A percentile compares a stretch with the other conserved stretches of the same genome.
phyloP scores from a whole-genome alignment of 805 yeast species.

The Candida manassasensis region DNA sequence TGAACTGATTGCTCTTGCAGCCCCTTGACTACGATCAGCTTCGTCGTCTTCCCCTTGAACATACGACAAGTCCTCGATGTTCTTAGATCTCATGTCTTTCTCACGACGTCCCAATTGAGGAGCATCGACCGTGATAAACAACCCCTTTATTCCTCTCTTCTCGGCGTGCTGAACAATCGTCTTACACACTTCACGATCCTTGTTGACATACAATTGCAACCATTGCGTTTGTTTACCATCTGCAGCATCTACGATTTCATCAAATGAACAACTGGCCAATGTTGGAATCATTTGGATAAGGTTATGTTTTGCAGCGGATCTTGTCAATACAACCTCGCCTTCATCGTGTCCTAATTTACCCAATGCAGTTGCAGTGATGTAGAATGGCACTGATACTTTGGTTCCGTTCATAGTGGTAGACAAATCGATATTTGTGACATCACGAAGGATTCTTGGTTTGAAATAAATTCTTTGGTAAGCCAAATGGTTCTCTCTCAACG shows the following conservation, averaged over 20 bases:
- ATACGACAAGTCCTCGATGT: conserved; percentile 41
- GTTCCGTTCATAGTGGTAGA: conserved; percentile 75
- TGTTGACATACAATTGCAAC: conserved; percentile 83
- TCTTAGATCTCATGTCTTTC: conserved; percentile 72
- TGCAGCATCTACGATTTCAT: conserved; percentile 75
- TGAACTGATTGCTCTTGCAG: conserved; percentile 80
- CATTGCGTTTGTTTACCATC: conserved; percentile 70
- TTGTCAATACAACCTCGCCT: conserved; percentile 83
- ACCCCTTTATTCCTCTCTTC: conserved; percentile 68
- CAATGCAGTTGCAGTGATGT: conserved; percentile 86
- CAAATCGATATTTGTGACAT: conserved; percentile 70
- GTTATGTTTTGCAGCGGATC: conserved; percentile 69
- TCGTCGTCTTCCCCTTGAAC: conserved; percentile 45
- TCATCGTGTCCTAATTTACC: conserved; percentile 91
- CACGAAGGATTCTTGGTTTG: conserved; percentile 77
- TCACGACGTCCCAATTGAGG: conserved; percentile 90
- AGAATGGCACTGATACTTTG: conserved; percentile 70
- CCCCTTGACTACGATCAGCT: conserved; percentile 72
- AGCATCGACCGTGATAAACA: conserved; percentile 89
- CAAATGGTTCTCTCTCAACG: conserved; percentile 83
- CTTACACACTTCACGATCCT: conserved; percentile 62
- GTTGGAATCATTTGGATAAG: conserved; percentile 90
- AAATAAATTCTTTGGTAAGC: conserved; percentile 87
- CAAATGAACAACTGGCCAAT: conserved; percentile 80
- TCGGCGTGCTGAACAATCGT: conserved; percentile 68